A percentile compares a stretch with the other conserved stretches of the same genome.
phyloP scores from a whole-genome alignment of 2,329 filamentous ascomycete species.

The Ophiobolus disseminans region DNA sequence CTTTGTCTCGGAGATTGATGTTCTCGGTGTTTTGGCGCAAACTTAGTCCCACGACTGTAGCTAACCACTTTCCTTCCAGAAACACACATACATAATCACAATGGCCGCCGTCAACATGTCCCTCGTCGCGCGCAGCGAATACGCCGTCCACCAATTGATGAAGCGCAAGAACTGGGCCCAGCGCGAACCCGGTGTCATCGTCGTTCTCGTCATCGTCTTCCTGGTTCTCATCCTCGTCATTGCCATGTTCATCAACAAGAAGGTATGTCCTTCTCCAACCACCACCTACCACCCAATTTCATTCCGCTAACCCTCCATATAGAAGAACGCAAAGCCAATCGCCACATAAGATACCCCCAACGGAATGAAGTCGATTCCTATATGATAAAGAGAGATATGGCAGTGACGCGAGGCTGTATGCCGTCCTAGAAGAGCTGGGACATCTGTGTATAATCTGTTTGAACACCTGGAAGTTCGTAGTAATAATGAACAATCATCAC shows the following conservation, averaged over 20 bases:
- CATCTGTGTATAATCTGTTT: conserved; percentile 39
- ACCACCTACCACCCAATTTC: neutral
- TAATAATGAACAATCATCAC: conserved; percentile 43
- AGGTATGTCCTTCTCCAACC: conserved; percentile 33
- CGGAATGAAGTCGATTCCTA: neutral
- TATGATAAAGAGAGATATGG: neutral
- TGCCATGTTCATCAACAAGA: conserved; percentile 58
- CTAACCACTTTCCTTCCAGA: conserved; percentile 25
- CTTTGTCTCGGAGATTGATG: neutral
- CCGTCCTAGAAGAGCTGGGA: neutral
- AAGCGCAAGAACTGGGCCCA: conserved; percentile 66
- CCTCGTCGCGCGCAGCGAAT: conserved; percentile 47
- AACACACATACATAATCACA: conserved; percentile 33
- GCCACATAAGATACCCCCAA: conserved; percentile 21
- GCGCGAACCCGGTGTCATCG: conserved; percentile 65
- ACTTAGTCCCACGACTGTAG: neutral
- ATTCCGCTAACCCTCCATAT: conserved; percentile 9
- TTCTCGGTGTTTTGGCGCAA: neutral
- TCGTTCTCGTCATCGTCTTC: conserved; percentile 69
- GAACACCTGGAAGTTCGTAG: conserved; percentile 31
- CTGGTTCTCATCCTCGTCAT: conserved; percentile 61
- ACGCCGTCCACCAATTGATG: conserved; percentile 50
- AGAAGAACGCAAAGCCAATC: conserved; percentile 20
- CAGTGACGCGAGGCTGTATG: neutral
- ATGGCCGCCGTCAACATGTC: conserved; percentile 49